A percentile compares a stretch with the other conserved stretches of the same genome.
Evolutionary conservation across 805 yeast genomes (phyloP).

Genomic region (Metschnikowia shivogae): DNA sequence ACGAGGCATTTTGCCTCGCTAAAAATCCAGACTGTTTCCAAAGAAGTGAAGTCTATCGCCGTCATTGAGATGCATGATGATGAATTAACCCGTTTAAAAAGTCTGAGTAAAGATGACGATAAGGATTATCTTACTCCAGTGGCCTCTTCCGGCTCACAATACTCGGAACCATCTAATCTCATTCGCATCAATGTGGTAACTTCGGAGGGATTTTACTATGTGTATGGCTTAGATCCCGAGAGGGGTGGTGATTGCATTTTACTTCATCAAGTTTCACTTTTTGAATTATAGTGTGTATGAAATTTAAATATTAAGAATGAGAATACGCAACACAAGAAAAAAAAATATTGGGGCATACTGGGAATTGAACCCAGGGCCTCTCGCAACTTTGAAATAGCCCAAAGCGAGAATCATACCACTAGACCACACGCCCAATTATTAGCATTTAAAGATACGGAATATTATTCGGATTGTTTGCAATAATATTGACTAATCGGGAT

Average conservation of each 20-base stretch:
- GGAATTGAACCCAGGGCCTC: conserved; percentile 21
- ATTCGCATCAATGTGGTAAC: conserved; percentile 68
- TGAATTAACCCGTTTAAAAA: conserved; percentile 28
- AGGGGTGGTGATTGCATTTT: conserved; percentile 91
- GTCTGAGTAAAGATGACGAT: conserved; percentile 10
- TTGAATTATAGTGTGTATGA: conserved; percentile 18
- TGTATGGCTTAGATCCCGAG: conserved; percentile 77
- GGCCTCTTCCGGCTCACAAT: conserved; percentile 4
- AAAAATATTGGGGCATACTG: conserved; percentile 15
- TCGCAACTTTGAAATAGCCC: conserved; percentile 11
- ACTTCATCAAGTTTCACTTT: conserved; percentile 62
- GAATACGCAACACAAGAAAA: neutral
- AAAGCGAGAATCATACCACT: conserved; percentile 23
- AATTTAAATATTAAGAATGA: neutral
- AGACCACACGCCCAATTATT: conserved; percentile 20
- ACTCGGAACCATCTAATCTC: conserved; percentile 23
- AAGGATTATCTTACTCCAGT: conserved; percentile 6
- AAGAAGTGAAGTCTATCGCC: conserved; percentile 41
- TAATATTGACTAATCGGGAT: no score
- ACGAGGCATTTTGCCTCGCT: conserved; percentile 88
- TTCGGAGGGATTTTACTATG: conserved; percentile 73
- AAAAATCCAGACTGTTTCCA: conserved; percentile 48
- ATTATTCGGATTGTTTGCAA: no score
- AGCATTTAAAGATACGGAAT: no score
- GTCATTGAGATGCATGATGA: conserved; percentile 41